Evolutionary conservation across 1,139 yeast species (phyloP).

Genomic region (Kurtzmaniella quercitrusa): DNA sequence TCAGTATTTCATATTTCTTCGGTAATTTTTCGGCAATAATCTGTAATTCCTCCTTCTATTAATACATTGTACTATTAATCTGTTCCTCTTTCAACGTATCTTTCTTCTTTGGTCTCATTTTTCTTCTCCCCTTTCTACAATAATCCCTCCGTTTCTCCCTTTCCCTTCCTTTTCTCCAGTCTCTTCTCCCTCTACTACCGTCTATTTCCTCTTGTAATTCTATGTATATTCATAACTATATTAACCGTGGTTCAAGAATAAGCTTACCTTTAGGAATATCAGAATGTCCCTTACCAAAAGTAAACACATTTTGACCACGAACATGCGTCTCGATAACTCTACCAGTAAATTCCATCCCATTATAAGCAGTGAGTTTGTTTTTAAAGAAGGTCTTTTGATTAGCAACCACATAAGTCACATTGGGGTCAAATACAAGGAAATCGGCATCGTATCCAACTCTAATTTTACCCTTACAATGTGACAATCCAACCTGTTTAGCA

Average conservation of each 20-base stretch:
- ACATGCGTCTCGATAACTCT: constrained; percentile 73
- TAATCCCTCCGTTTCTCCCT: background rate
- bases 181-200: too few species aligned
- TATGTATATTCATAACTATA: background rate
- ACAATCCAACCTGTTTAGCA: constrained; percentile 78
- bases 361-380: constrained; percentile 83
- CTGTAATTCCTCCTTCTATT: too few species aligned
- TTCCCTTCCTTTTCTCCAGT: background rate
- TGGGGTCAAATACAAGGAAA: constrained; percentile 73
- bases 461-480: constrained; percentile 67
- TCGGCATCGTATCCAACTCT: constrained; percentile 82
- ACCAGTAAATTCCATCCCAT: constrained; percentile 67
- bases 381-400: constrained; percentile 67
- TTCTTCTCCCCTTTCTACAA: too few species aligned
- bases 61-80: too few species aligned
- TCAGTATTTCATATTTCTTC: too few species aligned
- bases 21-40: too few species aligned
- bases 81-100: too few species aligned
- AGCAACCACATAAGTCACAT: constrained; percentile 47
- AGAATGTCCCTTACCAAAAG: constrained; percentile 53
- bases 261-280: constrained; percentile 53
- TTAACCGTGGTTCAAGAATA: constrained; percentile 51
- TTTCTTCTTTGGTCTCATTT: too few species aligned
- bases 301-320: constrained; percentile 68
- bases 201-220: too few species aligned